phyloP scores from a whole-genome alignment of 441 rosid genomes.

The Corymbia calophylla region DNA sequence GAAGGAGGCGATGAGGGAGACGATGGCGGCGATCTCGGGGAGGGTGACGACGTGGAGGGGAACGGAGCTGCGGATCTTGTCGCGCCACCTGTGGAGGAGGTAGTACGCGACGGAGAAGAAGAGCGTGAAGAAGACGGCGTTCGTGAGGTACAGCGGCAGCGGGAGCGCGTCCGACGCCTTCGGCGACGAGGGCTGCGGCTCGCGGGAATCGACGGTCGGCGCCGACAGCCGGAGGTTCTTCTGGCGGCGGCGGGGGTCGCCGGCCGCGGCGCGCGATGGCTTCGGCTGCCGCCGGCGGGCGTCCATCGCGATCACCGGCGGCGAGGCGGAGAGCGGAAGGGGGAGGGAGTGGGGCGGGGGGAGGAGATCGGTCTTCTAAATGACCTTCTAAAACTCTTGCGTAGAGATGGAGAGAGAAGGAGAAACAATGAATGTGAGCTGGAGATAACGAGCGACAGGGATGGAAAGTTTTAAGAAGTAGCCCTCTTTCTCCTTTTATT shows the following conservation, averaged over 20 bases:
- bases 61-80: constrained; percentile 16
- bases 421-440: neutral
- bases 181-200: neutral
- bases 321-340: neutral
- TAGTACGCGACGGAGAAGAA: constrained; percentile 20
- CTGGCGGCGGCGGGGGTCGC: neutral
- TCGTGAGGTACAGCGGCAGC: constrained; percentile 14
- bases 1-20: constrained; percentile 19
- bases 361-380: neutral
- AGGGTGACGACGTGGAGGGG: constrained; percentile 16
- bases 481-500: no score
- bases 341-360: neutral
- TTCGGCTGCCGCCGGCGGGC: neutral
- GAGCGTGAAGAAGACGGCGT: constrained; percentile 17
- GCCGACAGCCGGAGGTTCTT: neutral
- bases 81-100: constrained; percentile 18
- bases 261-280: neutral
- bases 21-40: constrained; percentile 12
- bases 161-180: constrained; percentile 18
- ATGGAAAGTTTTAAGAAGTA: neutral
- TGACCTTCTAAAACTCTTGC: neutral
- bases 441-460: neutral
- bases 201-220: neutral
- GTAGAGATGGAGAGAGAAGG: neutral
- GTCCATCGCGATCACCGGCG: neutral